phyloP scores from a whole-genome alignment of 192 early-diverging fungal genomes.

The Coemansia sp. region DNA sequence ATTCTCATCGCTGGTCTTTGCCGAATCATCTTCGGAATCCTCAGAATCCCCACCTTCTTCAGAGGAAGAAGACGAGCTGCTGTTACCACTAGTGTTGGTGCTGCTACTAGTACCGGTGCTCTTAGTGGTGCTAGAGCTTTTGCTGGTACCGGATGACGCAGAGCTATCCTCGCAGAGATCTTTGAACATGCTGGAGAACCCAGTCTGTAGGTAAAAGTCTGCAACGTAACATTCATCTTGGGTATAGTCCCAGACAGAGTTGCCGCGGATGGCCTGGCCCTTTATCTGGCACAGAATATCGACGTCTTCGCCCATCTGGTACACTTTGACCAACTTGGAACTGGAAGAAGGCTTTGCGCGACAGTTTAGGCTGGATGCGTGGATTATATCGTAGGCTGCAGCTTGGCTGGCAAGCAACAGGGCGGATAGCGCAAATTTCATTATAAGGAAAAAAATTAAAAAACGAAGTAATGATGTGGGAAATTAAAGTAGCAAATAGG shows the following conservation, averaged over 20 bases:
- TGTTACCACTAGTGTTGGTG: neutral
- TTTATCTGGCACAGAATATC: conserved; percentile 42
- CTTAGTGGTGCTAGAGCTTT: neutral
- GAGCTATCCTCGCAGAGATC: conserved; percentile 12
- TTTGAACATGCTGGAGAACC: conserved; percentile 21
- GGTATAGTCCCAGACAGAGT: conserved; percentile 46
- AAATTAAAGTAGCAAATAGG: conserved; percentile 4
- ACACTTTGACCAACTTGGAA: conserved; percentile 30
- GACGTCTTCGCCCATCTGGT: conserved; percentile 38
- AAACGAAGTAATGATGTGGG: neutral
- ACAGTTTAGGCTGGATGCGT: conserved; percentile 45
- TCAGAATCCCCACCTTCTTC: neutral
- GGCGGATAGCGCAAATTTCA: conserved; percentile 13
- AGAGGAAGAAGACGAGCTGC: neutral
- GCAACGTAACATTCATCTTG: conserved; percentile 51
- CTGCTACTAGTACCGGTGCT: neutral
- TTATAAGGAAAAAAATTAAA: neutral
- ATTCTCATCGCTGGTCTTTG: neutral
- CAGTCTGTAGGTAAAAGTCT: conserved; percentile 51
- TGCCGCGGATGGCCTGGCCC: conserved; percentile 31
- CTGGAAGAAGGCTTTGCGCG: conserved; percentile 35
- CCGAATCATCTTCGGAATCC: neutral
- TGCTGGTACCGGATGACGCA: neutral
- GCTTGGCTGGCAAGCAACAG: conserved; percentile 17
- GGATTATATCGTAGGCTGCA: conserved; percentile 32